Evolutionary conservation across 345 rosid genomes (phyloP), one percentile per base, ranked within the genome.

Genomic region (Euphorbia peplus): DNA sequence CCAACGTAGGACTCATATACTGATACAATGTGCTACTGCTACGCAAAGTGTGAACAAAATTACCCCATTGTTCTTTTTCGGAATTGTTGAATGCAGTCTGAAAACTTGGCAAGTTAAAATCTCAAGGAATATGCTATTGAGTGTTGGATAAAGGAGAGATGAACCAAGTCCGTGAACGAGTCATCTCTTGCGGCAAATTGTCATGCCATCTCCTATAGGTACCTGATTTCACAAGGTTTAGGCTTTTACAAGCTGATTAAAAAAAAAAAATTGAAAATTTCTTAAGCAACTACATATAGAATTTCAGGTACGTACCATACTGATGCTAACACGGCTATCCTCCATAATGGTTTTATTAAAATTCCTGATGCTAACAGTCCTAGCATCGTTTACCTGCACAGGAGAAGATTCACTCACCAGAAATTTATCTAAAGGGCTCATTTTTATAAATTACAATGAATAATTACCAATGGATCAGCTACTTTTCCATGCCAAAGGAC

Each of bases 401-500:
- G 22, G 19, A 66, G 35, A 65, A 63, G 37, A 62, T 70, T 57
- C 8, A 21, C 74, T n/a, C 11, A 60, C 11, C 30, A 22, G 37
- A 62, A 63, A 64, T 7, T 37, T 47, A 16, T 44, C 68, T 26
- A 32, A 47, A n/a, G 10, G 11, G 61, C 42, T 12, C 69, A 60
- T 46, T 26, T 51, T 54, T 42, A 64, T 16, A 35, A 61, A 24
- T 26, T 18, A 63, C 16, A 28, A 41, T 19, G n/a, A 69, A 42
- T 4, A 42, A 46, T 18, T 77, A 90, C 98, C 91, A 76, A 68
- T 9, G 92, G 97, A 61, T 91, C 96, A 10, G 87, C 86, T 71
- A 93, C 98, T 77, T 86, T 85, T 63, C 96, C 98, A 46, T 91
- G 92, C 97, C 97, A 93, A 75, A 93, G 96, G 61, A 93, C 98